phyloP scores from a whole-genome alignment of 2,329 filamentous ascomycete species.

The Sarocladiaceae sp. region DNA sequence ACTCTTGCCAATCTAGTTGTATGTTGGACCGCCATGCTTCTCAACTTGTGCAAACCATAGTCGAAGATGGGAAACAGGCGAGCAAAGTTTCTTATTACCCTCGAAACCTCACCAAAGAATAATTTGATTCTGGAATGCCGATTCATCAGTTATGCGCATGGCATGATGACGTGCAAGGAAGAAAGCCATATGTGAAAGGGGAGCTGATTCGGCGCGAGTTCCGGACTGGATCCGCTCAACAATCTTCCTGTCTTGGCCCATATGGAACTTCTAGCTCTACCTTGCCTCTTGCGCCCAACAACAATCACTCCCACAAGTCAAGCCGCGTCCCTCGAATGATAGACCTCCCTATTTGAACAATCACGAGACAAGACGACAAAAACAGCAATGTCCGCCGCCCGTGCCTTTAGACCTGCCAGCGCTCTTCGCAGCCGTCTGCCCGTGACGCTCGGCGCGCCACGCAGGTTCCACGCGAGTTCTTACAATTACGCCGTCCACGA shows the following conservation, averaged over 20 bases:
- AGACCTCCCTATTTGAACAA: background rate
- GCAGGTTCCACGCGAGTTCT: conserved; percentile 29
- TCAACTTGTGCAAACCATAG: no score
- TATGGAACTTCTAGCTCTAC: background rate
- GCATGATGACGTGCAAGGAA: background rate
- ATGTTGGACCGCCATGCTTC: no score
- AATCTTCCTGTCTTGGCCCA: conserved; percentile 4
- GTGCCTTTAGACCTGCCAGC: conserved; percentile 7
- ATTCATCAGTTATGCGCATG: background rate
- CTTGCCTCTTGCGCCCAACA: background rate
- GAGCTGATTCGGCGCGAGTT: background rate
- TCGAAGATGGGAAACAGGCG: no score
- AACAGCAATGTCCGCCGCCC: conserved; percentile 8
- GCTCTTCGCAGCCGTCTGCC: background rate
- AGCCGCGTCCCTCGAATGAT: background rate
- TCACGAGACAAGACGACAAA: background rate
- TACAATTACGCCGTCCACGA: conserved; percentile 40
- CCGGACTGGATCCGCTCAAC: background rate
- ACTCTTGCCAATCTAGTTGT: no score
- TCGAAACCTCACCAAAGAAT: no score
- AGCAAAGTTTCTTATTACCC: no score
- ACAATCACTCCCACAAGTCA: background rate
- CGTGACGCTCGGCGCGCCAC: conserved; percentile 9
- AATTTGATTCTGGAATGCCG: no score
- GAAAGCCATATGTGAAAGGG: background rate